Evolutionary conservation across 768 basidiomycete species (phyloP).

Genomic region (Lactifluus rugatus): DNA sequence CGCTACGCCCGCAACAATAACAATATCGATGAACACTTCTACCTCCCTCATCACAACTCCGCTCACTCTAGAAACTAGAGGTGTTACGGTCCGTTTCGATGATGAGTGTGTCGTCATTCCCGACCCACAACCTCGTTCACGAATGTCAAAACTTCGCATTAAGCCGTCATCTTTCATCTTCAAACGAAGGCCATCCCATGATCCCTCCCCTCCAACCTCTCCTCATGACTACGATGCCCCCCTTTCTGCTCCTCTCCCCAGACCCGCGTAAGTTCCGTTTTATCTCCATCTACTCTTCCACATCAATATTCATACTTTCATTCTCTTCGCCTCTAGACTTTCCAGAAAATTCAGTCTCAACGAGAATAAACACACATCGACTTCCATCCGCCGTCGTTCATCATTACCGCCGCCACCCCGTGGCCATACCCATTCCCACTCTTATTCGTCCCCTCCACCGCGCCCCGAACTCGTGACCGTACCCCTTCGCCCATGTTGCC

Average conservation of each 20-base stretch:
- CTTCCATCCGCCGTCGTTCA: constrained; percentile 41
- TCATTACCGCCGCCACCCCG: constrained; percentile 3
- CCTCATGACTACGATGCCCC: constrained; percentile 43
- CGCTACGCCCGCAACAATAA: background rate
- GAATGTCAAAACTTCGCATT: constrained; percentile 43
- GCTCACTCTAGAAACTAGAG: constrained; percentile 17
- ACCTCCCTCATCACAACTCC: background rate
- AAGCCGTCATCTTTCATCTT: constrained; percentile 63
- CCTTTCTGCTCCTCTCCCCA: constrained; percentile 21
- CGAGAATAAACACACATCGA: constrained; percentile 28
- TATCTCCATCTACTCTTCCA: background rate
- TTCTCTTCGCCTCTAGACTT: background rate
- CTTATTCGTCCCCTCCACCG: constrained; percentile 16
- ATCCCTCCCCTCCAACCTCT: constrained; percentile 22
- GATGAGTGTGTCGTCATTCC: constrained; percentile 67
- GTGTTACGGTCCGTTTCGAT: constrained; percentile 52
- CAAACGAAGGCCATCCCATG: constrained; percentile 32
- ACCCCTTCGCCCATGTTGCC: constrained; percentile 64
- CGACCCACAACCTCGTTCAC: constrained; percentile 34
- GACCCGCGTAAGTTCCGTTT: background rate
- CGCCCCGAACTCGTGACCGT: constrained; percentile 39
- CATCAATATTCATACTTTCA: background rate
- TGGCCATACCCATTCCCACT: constrained; percentile 3
- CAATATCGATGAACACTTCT: background rate
- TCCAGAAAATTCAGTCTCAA: constrained; percentile 11